Conservation (phyloP, 164 flowering plant species). For the Aristolochia californica region DNA sequence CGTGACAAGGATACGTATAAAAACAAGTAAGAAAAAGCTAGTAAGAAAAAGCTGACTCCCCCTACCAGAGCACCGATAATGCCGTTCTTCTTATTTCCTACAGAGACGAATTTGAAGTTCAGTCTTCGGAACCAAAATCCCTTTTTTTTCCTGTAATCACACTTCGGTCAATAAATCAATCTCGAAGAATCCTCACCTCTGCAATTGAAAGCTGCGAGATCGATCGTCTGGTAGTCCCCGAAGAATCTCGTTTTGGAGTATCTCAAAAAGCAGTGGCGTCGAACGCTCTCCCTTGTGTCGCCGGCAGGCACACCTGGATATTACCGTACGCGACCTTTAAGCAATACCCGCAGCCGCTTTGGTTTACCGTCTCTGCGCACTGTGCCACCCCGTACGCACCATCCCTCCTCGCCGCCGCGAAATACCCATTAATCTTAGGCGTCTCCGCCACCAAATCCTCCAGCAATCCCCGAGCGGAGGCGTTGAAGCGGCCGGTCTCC, state of each 20-base stretch:
- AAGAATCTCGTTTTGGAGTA: constrained; percentile 40
- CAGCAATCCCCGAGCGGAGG: constrained; percentile 23
- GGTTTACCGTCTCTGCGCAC: constrained; percentile 28
- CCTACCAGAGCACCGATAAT: constrained; percentile 29
- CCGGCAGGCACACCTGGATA: constrained; percentile 28
- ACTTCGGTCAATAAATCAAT: background rate
- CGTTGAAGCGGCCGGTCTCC: background rate
- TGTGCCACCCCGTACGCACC: constrained; percentile 37
- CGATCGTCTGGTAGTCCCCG: constrained; percentile 22
- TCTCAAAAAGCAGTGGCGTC: constrained; percentile 47
- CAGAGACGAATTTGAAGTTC: background rate
- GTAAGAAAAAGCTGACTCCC: constrained; percentile 27
- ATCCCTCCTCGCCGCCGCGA: constrained; percentile 14
- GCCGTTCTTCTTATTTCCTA: constrained; percentile 19
- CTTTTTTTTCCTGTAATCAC: background rate
- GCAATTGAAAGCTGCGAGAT: constrained; percentile 23
- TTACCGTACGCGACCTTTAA: constrained; percentile 26
- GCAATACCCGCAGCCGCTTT: constrained; percentile 36
- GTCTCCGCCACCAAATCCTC: constrained; percentile 28
- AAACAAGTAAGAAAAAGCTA: constrained; percentile 11
- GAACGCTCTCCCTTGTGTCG: constrained; percentile 32
- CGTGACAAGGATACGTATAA: constrained; percentile 6
- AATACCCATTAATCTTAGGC: constrained; percentile 23
- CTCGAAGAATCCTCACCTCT: constrained; percentile 13
- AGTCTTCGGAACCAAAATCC: background rate